Base-by-base conservation (phyloP, 768 basidiomycete genomes). In the Collybia sp. region DNA sequence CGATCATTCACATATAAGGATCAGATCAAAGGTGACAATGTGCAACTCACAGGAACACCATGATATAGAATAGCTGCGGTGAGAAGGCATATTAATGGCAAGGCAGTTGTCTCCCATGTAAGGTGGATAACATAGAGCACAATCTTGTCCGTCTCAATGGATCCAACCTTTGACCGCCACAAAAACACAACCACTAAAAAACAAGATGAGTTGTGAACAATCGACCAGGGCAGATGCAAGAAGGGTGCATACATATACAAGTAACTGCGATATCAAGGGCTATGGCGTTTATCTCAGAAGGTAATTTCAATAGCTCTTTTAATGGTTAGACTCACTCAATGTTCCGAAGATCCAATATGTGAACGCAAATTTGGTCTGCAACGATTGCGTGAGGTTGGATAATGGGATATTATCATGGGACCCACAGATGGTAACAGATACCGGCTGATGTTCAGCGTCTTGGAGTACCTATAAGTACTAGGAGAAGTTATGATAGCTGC, bases 311-410 rank as follows among this genome's bases (percentile, higher is more conserved):
- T 6, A 32, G 17, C 10, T 8, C 12, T 5, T 19, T 5, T 40
- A 1, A 12, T 8, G n/a, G 16, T 5, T 18, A 10, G 15, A 47
- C 63, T 20, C 46, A 73, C 75, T 57, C 20, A 75, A 43, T 18
- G 70, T 70, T 5, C 68, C 72, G 48, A 70, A 66, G 17, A 73
- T 68, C 72, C 72, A 76, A 43, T 70, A 69, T 0, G 70, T 64
- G 54, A 75, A 75, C 3, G 71, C 65, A 17, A 70, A 54, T 3
- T 69, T 58, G 11, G 69, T 70, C 72, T 72, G 37, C 18, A 34
- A 40, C 18, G 47, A 43, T 30, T 12, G 39, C 39, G 15, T 35
- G 30, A 30, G 38, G 12, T 39, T 19, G 13, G 18, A 47, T 9
- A 4, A 34, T 13, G 4, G 11, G 12, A 18, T 17, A 40, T 8